Evolutionary conservation across 331 rosid genomes (phyloP).

Genomic region (Acacia pycnantha): DNA sequence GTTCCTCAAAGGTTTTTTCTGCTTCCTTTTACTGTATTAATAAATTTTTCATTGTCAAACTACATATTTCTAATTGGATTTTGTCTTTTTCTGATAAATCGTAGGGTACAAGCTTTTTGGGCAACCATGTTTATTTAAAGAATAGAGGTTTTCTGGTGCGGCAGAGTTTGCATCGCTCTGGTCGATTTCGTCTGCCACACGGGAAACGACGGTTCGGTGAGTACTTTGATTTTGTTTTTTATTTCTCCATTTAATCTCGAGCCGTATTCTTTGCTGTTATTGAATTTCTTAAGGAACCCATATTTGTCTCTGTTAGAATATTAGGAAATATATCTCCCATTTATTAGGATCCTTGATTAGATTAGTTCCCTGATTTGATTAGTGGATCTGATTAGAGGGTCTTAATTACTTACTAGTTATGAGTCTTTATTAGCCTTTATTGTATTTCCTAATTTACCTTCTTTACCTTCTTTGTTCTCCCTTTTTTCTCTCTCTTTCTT

Average conservation of each 20-base stretch:
- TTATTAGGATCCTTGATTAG: no score
- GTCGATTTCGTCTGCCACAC: conserved; percentile 20
- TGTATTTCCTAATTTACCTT: no score
- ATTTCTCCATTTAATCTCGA: neutral
- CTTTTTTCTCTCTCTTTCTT: no score
- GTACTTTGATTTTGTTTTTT: neutral
- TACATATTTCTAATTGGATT: neutral
- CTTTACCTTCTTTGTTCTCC: no score
- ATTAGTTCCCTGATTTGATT: no score
- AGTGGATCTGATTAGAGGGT: no score
- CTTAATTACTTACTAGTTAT: no score
- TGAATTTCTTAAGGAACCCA: neutral
- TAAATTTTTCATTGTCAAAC: neutral
- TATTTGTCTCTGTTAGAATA: no score
- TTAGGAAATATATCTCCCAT: no score
- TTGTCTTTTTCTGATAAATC: neutral
- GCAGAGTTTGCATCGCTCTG: conserved; percentile 15
- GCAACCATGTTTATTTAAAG: conserved; percentile 15
- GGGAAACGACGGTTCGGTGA: conserved; percentile 28
- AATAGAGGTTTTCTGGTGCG: conserved; percentile 2
- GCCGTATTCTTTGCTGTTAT: neutral
- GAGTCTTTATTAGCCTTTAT: no score
- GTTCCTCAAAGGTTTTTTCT: conserved; percentile 28
- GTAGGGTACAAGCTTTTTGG: conserved; percentile 37
- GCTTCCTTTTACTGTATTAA: neutral